Evolutionary conservation across 2,329 filamentous ascomycete species (phyloP).

Genomic region (Fusarium sp.): DNA sequence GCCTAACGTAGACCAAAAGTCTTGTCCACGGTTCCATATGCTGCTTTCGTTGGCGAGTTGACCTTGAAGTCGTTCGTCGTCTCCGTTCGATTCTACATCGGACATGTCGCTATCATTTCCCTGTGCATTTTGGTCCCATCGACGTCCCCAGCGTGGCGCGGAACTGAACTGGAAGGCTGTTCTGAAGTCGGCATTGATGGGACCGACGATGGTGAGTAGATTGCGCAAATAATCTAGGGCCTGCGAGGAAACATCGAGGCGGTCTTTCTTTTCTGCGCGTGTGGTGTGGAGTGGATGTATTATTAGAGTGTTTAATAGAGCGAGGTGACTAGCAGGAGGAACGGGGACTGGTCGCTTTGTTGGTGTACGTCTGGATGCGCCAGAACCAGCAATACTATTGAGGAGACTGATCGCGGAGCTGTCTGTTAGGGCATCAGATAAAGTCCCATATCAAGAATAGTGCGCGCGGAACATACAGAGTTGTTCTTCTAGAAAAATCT

Average conservation of each 20-base stretch:
- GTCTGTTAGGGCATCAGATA: constrained; percentile 44
- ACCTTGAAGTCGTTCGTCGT: constrained; percentile 67
- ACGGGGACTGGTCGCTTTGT: constrained; percentile 65
- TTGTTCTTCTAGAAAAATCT: constrained; percentile 81
- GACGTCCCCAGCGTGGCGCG: constrained; percentile 50
- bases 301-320: constrained; percentile 83
- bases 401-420: constrained; percentile 71
- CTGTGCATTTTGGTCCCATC: constrained; percentile 54
- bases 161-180: constrained; percentile 77
- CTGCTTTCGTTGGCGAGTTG: constrained; percentile 74
- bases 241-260: constrained; percentile 72
- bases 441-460: not conserved
- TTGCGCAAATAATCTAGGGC: constrained; percentile 79
- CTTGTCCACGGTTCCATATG: constrained; percentile 80
- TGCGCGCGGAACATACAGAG: constrained; percentile 65
- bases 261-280: constrained; percentile 72
- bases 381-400: constrained; percentile 71
- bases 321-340: constrained; percentile 79
- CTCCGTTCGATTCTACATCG: constrained; percentile 59
- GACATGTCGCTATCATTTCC: constrained; percentile 60
- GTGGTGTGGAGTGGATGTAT: constrained; percentile 86
- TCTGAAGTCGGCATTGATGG: constrained; percentile 76
- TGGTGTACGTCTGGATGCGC: constrained; percentile 53
- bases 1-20: constrained; percentile 90
- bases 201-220: constrained; percentile 74